A percentile compares a stretch with the other conserved stretches of the same genome.
Evolutionary conservation across 768 basidiomycete species (phyloP).

Genomic region (Boletus subcaerulescens): DNA sequence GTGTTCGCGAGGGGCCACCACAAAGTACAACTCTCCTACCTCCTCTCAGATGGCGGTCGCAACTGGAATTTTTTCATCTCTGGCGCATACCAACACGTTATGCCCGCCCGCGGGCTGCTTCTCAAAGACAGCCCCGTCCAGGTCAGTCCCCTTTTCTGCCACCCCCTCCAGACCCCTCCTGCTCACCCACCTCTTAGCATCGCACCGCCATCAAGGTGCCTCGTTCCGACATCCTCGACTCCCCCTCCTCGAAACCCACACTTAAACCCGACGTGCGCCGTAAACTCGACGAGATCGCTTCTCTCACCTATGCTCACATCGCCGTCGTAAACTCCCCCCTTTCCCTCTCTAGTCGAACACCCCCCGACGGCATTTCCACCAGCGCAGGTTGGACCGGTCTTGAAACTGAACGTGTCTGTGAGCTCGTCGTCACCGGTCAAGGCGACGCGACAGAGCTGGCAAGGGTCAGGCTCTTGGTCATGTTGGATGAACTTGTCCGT

Average conservation of each 20-base stretch:
- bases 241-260: slow-evolving; percentile 69
- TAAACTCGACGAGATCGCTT: slow-evolving; percentile 91
- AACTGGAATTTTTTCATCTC: slow-evolving; percentile 90
- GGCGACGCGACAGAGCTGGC: slow-evolving; percentile 91
- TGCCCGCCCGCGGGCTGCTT: slow-evolving; percentile 84
- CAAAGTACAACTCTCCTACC: slow-evolving; percentile 81
- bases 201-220: slow-evolving; percentile 86
- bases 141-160: slow-evolving; percentile 39
- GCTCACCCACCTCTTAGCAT: slow-evolving; percentile 47
- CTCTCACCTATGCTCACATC: slow-evolving; percentile 89
- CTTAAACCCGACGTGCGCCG: slow-evolving; percentile 81
- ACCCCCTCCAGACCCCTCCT: slow-evolving; percentile 5
- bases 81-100: slow-evolving; percentile 90
- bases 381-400: slow-evolving; percentile 85
- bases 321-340: slow-evolving; percentile 87
- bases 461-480: slow-evolving; percentile 84
- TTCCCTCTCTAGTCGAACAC: slow-evolving; percentile 68
- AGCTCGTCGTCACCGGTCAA: slow-evolving; percentile 85
- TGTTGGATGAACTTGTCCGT: slow-evolving; percentile 92
- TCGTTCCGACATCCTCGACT: slow-evolving; percentile 90
- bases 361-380: slow-evolving; percentile 73
- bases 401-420: slow-evolving; percentile 92
- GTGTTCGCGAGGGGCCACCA: slow-evolving; percentile 78
- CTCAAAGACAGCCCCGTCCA: slow-evolving; percentile 87
- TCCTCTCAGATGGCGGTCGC: slow-evolving; percentile 60